Percentiles rank a stretch among this genome's conserved stretches.
These are phyloP conservation scores for Alternaria longipes DNA, from an alignment of 2,329 filamentous ascomycete genomes.

Conservation along the genomic window DNA sequence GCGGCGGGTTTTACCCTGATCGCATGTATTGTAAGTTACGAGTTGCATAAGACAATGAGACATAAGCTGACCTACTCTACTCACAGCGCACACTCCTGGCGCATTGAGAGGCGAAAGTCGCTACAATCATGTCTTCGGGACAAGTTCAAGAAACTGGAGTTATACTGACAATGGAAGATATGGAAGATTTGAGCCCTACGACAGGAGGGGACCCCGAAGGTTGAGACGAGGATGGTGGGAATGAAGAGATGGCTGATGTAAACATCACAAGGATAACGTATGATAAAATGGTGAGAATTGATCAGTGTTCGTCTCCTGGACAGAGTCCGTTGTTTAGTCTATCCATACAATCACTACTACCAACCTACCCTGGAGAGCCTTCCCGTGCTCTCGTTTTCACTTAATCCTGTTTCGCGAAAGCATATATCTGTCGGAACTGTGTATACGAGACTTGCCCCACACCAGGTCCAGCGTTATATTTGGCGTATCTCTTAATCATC, in stretches of 20 bases:
- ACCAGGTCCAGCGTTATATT: slow-evolving; percentile 12
- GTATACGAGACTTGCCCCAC: slow-evolving; percentile 5
- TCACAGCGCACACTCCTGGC: slow-evolving; percentile 1
- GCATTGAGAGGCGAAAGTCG: not conserved
- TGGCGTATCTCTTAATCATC: slow-evolving; percentile 18
- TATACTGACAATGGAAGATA: slow-evolving; percentile 11
- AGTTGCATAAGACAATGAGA: not conserved
- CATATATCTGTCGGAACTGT: slow-evolving; percentile 19
- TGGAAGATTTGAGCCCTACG: slow-evolving; percentile 11
- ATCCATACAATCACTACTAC: not conserved
- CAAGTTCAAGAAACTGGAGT: slow-evolving; percentile 4
- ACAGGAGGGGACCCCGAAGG: not conserved
- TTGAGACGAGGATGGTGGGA: slow-evolving; percentile 4
- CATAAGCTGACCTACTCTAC: not conserved
- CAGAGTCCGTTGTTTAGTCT: not conserved
- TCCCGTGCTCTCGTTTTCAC: not conserved
- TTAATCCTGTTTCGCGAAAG: slow-evolving; percentile 19
- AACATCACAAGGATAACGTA: not conserved
- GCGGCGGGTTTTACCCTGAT: slow-evolving; percentile 7
- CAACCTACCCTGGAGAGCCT: not conserved
- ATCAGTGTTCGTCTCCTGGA: not conserved
- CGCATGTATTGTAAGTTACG: slow-evolving; percentile 8
- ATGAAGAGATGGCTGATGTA: not conserved
- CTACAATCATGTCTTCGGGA: slow-evolving; percentile 2
- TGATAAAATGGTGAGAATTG: not conserved